Conservation (phyloP, 2,329 filamentous ascomycete species). For the Gyromitra esculenta region DNA sequence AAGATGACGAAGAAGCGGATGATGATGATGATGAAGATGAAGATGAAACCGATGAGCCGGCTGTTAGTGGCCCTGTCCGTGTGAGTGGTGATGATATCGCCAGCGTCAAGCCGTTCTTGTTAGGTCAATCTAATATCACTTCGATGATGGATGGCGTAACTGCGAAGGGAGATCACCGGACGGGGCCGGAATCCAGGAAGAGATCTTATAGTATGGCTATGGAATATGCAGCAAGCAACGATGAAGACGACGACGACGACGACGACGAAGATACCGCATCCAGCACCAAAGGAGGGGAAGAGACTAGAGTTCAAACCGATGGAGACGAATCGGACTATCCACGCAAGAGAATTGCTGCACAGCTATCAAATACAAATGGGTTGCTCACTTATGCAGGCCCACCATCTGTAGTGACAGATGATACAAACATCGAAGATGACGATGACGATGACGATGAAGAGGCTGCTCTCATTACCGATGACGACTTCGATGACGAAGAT, state of each 20-base stretch:
- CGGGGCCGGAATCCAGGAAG: slow-evolving; percentile 49
- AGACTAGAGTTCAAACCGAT: slow-evolving; percentile 28
- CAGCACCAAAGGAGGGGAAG: slow-evolving; percentile 30
- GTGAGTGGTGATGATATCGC: slow-evolving; percentile 41
- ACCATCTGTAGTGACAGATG: slow-evolving; percentile 31
- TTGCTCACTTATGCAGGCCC: slow-evolving; percentile 36
- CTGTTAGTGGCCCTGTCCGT: slow-evolving; percentile 53
- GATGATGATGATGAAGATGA: slow-evolving; percentile 52
- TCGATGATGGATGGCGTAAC: slow-evolving; percentile 23
- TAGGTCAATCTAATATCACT: slow-evolving; percentile 18
- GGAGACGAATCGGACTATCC: slow-evolving; percentile 50
- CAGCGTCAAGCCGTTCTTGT: slow-evolving; percentile 21
- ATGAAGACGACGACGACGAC: slow-evolving; percentile 15
- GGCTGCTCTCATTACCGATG: slow-evolving; percentile 23
- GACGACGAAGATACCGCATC: slow-evolving; percentile 19
- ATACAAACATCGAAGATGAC: slow-evolving; percentile 33
- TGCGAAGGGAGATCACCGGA: slow-evolving; percentile 33
- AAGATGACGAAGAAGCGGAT: slow-evolving; percentile 53
- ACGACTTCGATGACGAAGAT: slow-evolving; percentile 49
- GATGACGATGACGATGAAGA: slow-evolving; percentile 39
- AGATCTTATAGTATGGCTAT: slow-evolving; percentile 46
- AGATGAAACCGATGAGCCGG: slow-evolving; percentile 53
- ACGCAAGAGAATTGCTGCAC: slow-evolving; percentile 46
- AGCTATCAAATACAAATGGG: slow-evolving; percentile 41
- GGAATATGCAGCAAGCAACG: slow-evolving; percentile 35